Percentiles rank a stretch among this genome's conserved stretches.
Evolutionary conservation across 2,329 filamentous ascomycete genomes (phyloP).

Genomic region (Cordyceps militaris): DNA sequence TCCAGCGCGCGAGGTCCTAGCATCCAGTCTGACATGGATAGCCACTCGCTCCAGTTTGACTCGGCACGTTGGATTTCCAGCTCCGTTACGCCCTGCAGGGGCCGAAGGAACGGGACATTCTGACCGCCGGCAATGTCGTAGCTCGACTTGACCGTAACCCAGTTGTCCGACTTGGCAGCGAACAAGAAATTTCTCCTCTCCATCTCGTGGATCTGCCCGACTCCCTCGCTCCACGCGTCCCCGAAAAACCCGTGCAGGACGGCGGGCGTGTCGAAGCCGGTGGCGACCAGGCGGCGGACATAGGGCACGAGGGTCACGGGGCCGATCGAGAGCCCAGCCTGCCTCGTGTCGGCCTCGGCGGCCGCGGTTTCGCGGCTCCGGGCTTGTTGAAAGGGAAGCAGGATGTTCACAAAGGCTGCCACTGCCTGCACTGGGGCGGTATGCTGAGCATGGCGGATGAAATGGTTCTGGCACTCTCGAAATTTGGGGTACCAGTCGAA

Average conservation of each 20-base stretch:
- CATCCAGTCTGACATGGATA: slow-evolving; percentile 99
- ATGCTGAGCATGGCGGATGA: slow-evolving; percentile 85
- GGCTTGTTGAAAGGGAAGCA: slow-evolving; percentile 72
- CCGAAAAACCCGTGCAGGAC: slow-evolving; percentile 96
- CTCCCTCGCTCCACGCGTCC: slow-evolving; percentile 77
- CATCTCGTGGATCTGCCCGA: slow-evolving; percentile 77
- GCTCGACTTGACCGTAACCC: slow-evolving; percentile 79
- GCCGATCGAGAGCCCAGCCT: slow-evolving; percentile 17
- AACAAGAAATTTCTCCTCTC: slow-evolving; percentile 94
- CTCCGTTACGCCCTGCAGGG: slow-evolving; percentile 68
- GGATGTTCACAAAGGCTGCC: slow-evolving; percentile 86
- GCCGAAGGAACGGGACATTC: slow-evolving; percentile 78
- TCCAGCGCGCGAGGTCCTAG: slow-evolving; percentile 68
- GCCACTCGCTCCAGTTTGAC: slow-evolving; percentile 84
- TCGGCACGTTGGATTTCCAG: slow-evolving; percentile 79
- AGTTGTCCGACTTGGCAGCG: slow-evolving; percentile 84
- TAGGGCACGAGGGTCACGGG: slow-evolving; percentile 74
- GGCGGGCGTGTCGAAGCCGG: slow-evolving; percentile 78
- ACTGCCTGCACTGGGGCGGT: slow-evolving; percentile 76
- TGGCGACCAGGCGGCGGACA: slow-evolving; percentile 81
- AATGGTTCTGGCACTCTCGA: slow-evolving; percentile 83
- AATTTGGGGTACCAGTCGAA: slow-evolving; percentile 91
- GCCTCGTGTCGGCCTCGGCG: slow-evolving; percentile 15
- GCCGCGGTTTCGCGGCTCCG: slow-evolving; percentile 19
- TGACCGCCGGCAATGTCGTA: slow-evolving; percentile 85